Percentiles rank a stretch among this genome's conserved stretches.
Evolutionary conservation across 2,329 filamentous ascomycete species (phyloP).

Genomic region (Aspergillus phoenicis): DNA sequence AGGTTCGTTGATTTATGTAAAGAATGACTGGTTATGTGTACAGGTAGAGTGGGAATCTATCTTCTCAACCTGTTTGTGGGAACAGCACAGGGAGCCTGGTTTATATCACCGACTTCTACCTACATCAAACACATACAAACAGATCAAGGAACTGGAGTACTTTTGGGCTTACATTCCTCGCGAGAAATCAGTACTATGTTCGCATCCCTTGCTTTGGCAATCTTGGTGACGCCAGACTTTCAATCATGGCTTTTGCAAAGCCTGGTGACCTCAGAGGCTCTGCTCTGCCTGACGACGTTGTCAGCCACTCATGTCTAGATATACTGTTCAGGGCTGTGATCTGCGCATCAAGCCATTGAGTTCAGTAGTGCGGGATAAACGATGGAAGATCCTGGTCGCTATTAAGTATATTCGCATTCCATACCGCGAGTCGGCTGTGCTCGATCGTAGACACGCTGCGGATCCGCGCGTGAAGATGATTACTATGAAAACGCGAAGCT

Average conservation of each 20-base stretch:
- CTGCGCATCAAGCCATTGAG: not conserved
- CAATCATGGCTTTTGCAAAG: not conserved
- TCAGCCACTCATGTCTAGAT: not conserved
- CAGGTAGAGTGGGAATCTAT: not conserved
- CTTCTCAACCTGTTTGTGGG: too few species aligned
- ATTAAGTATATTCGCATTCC: not conserved
- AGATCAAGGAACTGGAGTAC: not conserved
- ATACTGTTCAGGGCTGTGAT: not conserved
- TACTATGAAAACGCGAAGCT: not conserved
- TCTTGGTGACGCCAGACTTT: constrained; percentile 1
- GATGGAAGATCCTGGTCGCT: not conserved
- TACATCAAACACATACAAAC: not conserved
- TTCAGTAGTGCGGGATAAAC: not conserved
- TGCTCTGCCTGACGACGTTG: not conserved
- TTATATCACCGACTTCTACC: not conserved
- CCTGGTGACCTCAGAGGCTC: not conserved
- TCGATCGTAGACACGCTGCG: not conserved
- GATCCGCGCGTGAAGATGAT: not conserved
- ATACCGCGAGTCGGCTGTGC: not conserved
- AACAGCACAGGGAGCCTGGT: not conserved
- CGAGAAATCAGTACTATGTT: not conserved
- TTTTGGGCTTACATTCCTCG: not conserved
- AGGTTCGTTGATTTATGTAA: not conserved
- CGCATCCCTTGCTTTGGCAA: not conserved
- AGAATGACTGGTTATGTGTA: not conserved